Percentiles rank a stretch among this genome's conserved stretches.
phyloP scores from a whole-genome alignment of 1,284 basidiomycete species.

The Anthracocystis walkeri region DNA sequence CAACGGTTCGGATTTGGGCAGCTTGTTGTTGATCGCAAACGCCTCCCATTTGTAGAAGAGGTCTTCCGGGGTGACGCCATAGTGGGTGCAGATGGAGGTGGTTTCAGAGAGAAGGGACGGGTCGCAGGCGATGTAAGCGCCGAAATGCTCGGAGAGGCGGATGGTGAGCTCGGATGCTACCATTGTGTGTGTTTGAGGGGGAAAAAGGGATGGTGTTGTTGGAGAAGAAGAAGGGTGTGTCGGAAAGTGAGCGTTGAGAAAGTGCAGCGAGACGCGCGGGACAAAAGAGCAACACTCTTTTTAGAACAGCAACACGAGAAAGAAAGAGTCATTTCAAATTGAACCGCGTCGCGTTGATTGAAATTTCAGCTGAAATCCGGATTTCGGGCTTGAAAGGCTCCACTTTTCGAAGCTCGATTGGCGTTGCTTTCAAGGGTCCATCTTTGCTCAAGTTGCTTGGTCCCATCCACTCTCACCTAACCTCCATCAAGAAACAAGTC shows the following conservation, averaged over 20 bases:
- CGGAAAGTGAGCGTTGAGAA: not conserved
- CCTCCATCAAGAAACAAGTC: not conserved
- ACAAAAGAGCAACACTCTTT: conserved; percentile 3
- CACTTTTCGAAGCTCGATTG: not conserved
- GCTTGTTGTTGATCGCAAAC: conserved; percentile 47
- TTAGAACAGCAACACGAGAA: conserved; percentile 7
- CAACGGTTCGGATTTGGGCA: conserved; percentile 37
- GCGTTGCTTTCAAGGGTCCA: conserved; percentile 21
- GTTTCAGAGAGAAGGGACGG: conserved; percentile 39
- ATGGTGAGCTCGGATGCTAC: conserved; percentile 30
- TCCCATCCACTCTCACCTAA: not conserved
- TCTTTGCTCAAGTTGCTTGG: not conserved
- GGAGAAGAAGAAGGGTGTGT: not conserved
- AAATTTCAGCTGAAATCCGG: conserved; percentile 2
- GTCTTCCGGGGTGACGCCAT: conserved; percentile 48
- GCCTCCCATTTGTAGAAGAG: conserved; percentile 64
- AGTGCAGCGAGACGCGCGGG: conserved; percentile 1
- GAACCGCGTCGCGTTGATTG: conserved; percentile 52
- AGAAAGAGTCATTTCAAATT: too few species aligned
- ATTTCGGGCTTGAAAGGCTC: conserved; percentile 10
- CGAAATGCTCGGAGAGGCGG: conserved; percentile 38
- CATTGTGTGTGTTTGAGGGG: conserved; percentile 5
- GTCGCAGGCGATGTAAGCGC: conserved; percentile 36
- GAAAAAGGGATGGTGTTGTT: not conserved
- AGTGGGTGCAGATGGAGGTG: conserved; percentile 50